Evolutionary conservation across 352 stramenopile genomes (phyloP).

Genomic region (Globisporangium parvum): DNA sequence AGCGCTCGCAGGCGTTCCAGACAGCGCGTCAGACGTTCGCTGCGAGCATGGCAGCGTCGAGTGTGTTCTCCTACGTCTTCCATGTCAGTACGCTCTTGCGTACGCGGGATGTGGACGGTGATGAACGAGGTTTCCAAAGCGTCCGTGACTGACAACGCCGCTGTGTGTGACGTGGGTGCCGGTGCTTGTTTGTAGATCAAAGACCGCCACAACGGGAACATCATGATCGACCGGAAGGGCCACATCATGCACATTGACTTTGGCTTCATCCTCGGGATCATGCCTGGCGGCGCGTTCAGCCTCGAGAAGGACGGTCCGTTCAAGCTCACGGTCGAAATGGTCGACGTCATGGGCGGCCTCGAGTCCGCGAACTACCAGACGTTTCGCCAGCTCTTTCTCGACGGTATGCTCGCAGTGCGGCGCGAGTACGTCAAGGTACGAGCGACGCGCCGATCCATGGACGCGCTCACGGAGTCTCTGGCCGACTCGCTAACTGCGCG

Average conservation of each 20-base stretch:
- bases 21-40: constrained; percentile 87
- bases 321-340: constrained; percentile 94
- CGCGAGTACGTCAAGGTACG: constrained; percentile 67
- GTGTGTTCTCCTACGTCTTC: constrained; percentile 91
- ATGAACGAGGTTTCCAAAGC: neutral
- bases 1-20: constrained; percentile 44
- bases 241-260: constrained; percentile 97
- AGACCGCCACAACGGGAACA: constrained; percentile 96
- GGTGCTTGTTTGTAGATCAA: too few species aligned
- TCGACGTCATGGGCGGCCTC: constrained; percentile 87
- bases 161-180: too few species aligned
- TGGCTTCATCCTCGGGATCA: constrained; percentile 94
- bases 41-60: constrained; percentile 88
- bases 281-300: constrained; percentile 89
- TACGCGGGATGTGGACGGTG: too few species aligned
- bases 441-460: neutral
- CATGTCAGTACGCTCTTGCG: too few species aligned
- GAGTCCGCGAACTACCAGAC: constrained; percentile 65
- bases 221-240: constrained; percentile 90
- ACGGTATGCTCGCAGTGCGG: constrained; percentile 89
- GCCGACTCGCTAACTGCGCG: neutral
- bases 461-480: neutral
- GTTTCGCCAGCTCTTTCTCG: constrained; percentile 86
- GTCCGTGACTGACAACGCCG: neutral
- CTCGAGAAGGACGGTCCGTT: constrained; percentile 92